A percentile compares a stretch with the other conserved stretches of the same genome.
These are phyloP conservation scores for Aspergillus uvarum DNA, from an alignment of 2,329 filamentous ascomycete species.

Conservation along the genomic window DNA sequence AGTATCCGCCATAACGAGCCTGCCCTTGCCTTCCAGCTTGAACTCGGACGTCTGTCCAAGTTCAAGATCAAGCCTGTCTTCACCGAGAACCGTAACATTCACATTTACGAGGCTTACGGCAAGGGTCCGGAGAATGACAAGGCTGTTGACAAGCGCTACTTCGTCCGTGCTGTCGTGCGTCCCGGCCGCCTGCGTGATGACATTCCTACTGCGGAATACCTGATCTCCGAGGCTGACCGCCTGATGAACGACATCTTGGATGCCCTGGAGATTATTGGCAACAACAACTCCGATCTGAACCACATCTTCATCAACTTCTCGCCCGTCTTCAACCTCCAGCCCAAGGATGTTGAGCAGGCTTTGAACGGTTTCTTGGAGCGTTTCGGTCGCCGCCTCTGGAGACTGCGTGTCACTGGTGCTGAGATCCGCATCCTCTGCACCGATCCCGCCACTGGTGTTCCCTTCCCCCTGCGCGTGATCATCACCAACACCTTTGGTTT, in stretches of 20 bases:
- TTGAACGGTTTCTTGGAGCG: slow-evolving; percentile 94
- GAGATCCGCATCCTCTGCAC: slow-evolving; percentile 99
- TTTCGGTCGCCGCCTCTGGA: slow-evolving; percentile 92
- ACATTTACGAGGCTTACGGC: slow-evolving; percentile 95
- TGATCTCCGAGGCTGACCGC: slow-evolving; percentile 94
- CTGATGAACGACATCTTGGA: slow-evolving; percentile 98
- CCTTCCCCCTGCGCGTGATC: slow-evolving; percentile 90
- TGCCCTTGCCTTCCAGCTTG: slow-evolving; percentile 96
- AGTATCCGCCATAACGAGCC: slow-evolving; percentile 97
- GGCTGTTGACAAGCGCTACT: slow-evolving; percentile 78
- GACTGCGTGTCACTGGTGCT: slow-evolving; percentile 91
- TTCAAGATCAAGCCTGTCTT: slow-evolving; percentile 99
- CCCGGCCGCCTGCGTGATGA: slow-evolving; percentile 93
- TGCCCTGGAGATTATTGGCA: slow-evolving; percentile 95
- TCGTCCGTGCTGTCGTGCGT: slow-evolving; percentile 91
- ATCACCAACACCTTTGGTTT: slow-evolving; percentile 99
- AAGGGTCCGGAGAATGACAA: slow-evolving; percentile 89
- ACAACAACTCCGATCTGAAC: slow-evolving; percentile 98
- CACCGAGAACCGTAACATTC: slow-evolving; percentile 98
- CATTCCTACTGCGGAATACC: slow-evolving; percentile 96
- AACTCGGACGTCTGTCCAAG: slow-evolving; percentile 88
- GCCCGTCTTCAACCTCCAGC: slow-evolving; percentile 88
- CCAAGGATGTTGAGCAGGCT: slow-evolving; percentile 85
- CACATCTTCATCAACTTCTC: slow-evolving; percentile 99
- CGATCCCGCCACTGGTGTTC: slow-evolving; percentile 76